Evolutionary conservation across 2,329 filamentous ascomycete species (phyloP).

Genomic region (Colletotrichum orbiculare): DNA sequence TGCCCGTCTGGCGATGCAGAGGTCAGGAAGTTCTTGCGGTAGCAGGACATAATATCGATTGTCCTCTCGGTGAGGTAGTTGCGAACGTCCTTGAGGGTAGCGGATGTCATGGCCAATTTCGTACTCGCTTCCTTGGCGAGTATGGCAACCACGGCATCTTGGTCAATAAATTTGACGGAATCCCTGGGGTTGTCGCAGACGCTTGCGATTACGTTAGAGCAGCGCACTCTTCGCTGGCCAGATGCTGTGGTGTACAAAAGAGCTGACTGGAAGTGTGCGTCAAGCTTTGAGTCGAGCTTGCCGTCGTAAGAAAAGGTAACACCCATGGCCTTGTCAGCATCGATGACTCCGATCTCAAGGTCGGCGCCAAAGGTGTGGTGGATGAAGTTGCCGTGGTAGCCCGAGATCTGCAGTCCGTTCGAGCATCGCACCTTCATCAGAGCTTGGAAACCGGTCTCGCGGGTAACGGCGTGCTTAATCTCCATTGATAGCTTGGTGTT

Average conservation of each 20-base stretch:
- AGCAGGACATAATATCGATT: slow-evolving; percentile 90
- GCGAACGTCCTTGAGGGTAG: slow-evolving; percentile 85
- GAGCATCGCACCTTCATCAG: slow-evolving; percentile 99
- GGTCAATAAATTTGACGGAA: slow-evolving; percentile 91
- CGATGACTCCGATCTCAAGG: slow-evolving; percentile 90
- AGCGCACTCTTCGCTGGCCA: slow-evolving; percentile 90
- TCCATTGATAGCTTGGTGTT: slow-evolving; percentile 85
- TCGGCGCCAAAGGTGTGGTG: slow-evolving; percentile 96
- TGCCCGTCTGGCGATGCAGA: slow-evolving; percentile 89
- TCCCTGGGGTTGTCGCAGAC: slow-evolving; percentile 88
- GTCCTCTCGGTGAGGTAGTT: slow-evolving; percentile 88
- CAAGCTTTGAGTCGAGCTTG: slow-evolving; percentile 95
- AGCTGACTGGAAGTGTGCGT: slow-evolving; percentile 97
- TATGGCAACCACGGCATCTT: slow-evolving; percentile 89
- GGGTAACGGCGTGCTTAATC: slow-evolving; percentile 84
- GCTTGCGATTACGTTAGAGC: slow-evolving; percentile 92
- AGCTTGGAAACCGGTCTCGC: slow-evolving; percentile 94
- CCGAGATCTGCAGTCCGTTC: slow-evolving; percentile 90
- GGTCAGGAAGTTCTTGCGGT: slow-evolving; percentile 89
- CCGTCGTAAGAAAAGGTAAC: slow-evolving; percentile 96
- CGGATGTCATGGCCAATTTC: slow-evolving; percentile 78
- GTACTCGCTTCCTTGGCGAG: slow-evolving; percentile 94
- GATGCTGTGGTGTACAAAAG: slow-evolving; percentile 92
- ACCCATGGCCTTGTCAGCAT: slow-evolving; percentile 92
- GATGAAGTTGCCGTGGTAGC: slow-evolving; percentile 96